Conservation (phyloP, 306 rosid species). For the Trifolium repens region DNA sequence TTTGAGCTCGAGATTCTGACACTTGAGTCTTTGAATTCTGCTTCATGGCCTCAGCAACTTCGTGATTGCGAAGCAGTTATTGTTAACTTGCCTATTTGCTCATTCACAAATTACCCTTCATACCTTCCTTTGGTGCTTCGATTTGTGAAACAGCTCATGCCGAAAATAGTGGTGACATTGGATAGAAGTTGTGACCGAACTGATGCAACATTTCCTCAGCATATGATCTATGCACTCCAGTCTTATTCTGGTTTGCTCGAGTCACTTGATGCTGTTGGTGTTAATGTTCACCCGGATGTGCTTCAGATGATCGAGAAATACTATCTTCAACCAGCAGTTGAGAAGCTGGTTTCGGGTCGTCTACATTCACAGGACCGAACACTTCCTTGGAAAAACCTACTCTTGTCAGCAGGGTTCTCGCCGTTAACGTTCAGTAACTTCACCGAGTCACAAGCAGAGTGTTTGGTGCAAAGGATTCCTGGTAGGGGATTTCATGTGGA, state of each 20-base stretch:
- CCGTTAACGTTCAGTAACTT: constrained; percentile 77
- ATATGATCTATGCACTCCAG: constrained; percentile 59
- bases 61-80: constrained; percentile 70
- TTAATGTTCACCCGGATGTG: constrained; percentile 61
- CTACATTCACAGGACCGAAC: constrained; percentile 49
- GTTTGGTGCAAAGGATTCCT: constrained; percentile 79
- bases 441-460: constrained; percentile 86
- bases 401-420: constrained; percentile 65
- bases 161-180: constrained; percentile 74
- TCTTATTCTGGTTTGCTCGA: constrained; percentile 67
- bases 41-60: constrained; percentile 67
- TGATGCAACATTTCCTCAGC: constrained; percentile 65
- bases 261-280: constrained; percentile 76
- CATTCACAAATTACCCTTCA: constrained; percentile 54
- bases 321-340: constrained; percentile 77
- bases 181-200: constrained; percentile 69
- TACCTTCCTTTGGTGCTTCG: constrained; percentile 64
- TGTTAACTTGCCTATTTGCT: constrained; percentile 69
- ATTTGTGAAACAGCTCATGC: constrained; percentile 75
- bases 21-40: constrained; percentile 64
- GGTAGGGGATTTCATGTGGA: constrained; percentile 78
- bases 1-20: constrained; percentile 68
- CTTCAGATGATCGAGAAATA: constrained; percentile 76
- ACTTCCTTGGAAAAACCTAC: constrained; percentile 62
- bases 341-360: constrained; percentile 63